Conservation (phyloP, 352 stramenopile genomes). For the Phytopythium ostracodes region DNA sequence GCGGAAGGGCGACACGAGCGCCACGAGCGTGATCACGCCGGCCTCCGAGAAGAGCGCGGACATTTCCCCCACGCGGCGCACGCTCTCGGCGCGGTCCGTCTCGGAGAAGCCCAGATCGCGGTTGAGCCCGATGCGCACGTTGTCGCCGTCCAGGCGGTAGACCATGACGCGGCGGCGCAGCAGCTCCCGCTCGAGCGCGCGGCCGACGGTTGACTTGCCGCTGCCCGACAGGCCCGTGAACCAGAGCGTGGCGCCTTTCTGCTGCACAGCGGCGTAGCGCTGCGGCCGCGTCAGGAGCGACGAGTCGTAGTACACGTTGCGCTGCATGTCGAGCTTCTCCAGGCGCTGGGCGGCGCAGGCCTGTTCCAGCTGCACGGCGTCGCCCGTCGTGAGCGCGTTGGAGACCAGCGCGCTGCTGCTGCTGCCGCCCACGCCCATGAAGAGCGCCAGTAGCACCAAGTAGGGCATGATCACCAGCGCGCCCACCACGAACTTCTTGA, state of each 20-base stretch:
- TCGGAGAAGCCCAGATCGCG: constrained; percentile 95
- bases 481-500: constrained; percentile 53
- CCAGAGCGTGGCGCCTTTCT: constrained; percentile 98
- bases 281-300: constrained; percentile 61
- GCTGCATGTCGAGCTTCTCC: constrained; percentile 64
- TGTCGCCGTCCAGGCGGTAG: constrained; percentile 98
- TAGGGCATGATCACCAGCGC: constrained; percentile 58
- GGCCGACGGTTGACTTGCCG: constrained; percentile 97
- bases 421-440: constrained; percentile 22
- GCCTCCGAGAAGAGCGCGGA: constrained; percentile 95
- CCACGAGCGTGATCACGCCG: constrained; percentile 97
- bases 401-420: constrained; percentile 4
- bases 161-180: constrained; percentile 94
- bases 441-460: constrained; percentile 53
- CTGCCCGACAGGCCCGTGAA: constrained; percentile 97
- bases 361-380: constrained; percentile 30
- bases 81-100: constrained; percentile 93
- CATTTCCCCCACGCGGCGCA: constrained; percentile 96
- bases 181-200: constrained; percentile 94
- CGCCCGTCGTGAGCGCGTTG: constrained; percentile 2
- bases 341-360: constrained; percentile 56
- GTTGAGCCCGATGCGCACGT: constrained; percentile 97
- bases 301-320: constrained; percentile 84
- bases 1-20: constrained; percentile 95
- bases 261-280: constrained; percentile 72